phyloP scores from a whole-genome alignment of 129 eudicot genomes.

The Dittrichia graveolens region DNA sequence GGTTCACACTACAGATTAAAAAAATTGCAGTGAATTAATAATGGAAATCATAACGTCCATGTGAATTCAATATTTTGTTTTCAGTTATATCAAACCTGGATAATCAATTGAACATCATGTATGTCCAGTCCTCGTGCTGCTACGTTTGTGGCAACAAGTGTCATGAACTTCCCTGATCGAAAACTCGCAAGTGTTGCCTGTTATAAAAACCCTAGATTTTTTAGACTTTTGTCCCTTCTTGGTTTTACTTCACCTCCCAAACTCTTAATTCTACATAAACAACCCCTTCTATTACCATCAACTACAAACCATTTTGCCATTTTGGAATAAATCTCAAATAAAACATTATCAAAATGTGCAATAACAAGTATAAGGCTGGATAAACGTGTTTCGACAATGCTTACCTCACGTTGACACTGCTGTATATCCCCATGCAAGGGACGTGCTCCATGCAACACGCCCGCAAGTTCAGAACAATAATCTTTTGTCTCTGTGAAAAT shows the following conservation, averaged over 20 bases:
- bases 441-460: constrained; percentile 78
- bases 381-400: not conserved
- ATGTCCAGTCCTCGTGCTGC: constrained; percentile 92
- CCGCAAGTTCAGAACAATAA: constrained; percentile 81
- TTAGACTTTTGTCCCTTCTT: not conserved
- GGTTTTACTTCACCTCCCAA: not conserved
- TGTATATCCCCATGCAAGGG: constrained; percentile 92
- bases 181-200: constrained; percentile 82
- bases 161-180: constrained; percentile 76
- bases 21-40: not conserved
- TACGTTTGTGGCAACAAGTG: constrained; percentile 88
- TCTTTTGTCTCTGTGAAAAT: constrained; percentile 86
- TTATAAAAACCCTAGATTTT: not conserved
- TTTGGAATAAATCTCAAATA: too few relatives aligned
- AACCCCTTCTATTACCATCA: not conserved
- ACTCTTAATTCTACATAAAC: too few relatives aligned
- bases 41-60: not conserved
- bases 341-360: not conserved
- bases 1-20: constrained; percentile 70
- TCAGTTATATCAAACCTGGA: constrained; percentile 50
- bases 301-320: not conserved
- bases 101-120: constrained; percentile 79
- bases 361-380: not conserved
- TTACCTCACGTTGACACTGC: constrained; percentile 83
- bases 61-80: not conserved